Base-by-base conservation (phyloP, 345 rosid genomes). In the Cardiospermum halicacabum region DNA sequence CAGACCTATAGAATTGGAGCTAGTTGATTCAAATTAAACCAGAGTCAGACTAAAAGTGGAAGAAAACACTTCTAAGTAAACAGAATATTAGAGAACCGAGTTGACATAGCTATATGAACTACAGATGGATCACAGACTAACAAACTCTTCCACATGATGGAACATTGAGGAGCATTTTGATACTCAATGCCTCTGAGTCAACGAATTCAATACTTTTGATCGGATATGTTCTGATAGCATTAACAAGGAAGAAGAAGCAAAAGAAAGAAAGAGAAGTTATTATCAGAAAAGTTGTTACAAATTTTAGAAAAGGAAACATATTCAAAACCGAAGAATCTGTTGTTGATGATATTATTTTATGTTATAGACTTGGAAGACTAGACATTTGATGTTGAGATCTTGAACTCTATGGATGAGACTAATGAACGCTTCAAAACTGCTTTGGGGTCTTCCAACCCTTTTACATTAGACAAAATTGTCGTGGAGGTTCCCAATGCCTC, bases 11-110 rank as follows among this genome's bases (percentile, higher is more conserved):
- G 64, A 28, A 76, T n/a, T n/a, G n/a, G 66, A 26, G 62, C 21
- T 4, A 74, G 64, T 21, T 63, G 34, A 0, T 53, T 58, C 1
- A 57, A 66, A 18, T 39, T 11, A n/a, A 28, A 64, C 64, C 7
- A 47, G 51, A 43, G 47, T 61, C 2, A 81, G 75, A 60, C 67
- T 77, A 0, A 84, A 71, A 6, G 91, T 91, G 96, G 57, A 91
- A 84, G 80, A 86, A 85, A 53, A 85, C 58, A 53, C 85, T 65
- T 86, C 69, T 11, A 96, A 96, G 70, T 96, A 91, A 31, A 93
- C 80, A 16, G 82, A 36, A 76, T 88, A 89, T n/a, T 74, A 82
- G 61, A 91, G 78, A 42, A 88, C 84, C 0, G 97, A 91, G 57
- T 88, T 84, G 15, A 83, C 78, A 91, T 88, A 0, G 93, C 88